Evolutionary conservation across 2,329 filamentous ascomycete genomes (phyloP).

Genomic region (Albophoma yamanashiensis): DNA sequence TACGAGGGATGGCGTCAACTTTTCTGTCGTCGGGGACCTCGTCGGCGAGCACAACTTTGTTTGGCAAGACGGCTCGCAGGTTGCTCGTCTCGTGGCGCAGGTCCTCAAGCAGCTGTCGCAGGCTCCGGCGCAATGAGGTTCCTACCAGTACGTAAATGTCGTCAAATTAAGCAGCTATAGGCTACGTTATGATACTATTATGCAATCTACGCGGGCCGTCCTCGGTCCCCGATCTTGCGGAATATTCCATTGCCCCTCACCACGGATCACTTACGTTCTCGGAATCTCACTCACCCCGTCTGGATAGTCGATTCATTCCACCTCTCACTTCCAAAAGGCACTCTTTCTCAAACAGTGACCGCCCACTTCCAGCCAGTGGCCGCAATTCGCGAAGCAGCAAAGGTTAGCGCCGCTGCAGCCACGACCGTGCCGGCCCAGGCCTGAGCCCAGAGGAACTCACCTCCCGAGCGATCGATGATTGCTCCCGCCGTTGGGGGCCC

Average conservation of each 20-base stretch:
- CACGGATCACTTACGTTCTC: background rate
- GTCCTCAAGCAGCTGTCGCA: constrained; percentile 9
- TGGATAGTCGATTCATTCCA: constrained; percentile 17
- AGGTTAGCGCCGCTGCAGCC: constrained; percentile 18
- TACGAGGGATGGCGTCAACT: constrained; percentile 21
- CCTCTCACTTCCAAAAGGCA: background rate
- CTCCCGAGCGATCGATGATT: constrained; percentile 29
- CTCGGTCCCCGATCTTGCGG: background rate
- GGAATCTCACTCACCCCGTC: constrained; percentile 14
- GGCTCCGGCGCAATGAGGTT: background rate
- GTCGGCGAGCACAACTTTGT: constrained; percentile 52
- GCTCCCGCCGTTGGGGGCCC: constrained; percentile 33
- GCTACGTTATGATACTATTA: background rate
- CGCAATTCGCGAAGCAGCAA: constrained; percentile 21
- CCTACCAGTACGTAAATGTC: background rate
- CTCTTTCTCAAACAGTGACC: constrained; percentile 19
- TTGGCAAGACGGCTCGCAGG: constrained; percentile 47
- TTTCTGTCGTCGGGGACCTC: constrained; percentile 28
- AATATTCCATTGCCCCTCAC: background rate
- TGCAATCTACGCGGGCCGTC: background rate
- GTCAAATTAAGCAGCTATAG: background rate
- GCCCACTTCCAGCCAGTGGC: constrained; percentile 24
- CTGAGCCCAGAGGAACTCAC: constrained; percentile 31
- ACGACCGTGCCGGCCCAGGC: constrained; percentile 34
- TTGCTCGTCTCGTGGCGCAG: constrained; percentile 36